Evolutionary conservation across 352 stramenopile species (phyloP).

Genomic region (Pythium pyrilobum): DNA sequence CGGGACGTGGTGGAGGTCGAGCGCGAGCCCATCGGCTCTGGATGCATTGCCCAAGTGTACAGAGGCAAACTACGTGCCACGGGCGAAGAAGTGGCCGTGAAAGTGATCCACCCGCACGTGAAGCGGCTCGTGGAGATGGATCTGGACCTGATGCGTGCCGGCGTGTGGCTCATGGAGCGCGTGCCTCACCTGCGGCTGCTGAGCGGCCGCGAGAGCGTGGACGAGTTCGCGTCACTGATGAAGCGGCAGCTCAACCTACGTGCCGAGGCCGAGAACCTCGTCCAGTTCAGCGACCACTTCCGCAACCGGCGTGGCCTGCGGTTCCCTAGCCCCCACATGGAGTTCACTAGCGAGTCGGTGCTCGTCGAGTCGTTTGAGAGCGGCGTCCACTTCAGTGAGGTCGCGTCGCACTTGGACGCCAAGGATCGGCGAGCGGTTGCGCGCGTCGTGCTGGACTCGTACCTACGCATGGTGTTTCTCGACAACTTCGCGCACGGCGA

Average conservation of each 20-base stretch:
- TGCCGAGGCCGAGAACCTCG: conserved; percentile 87
- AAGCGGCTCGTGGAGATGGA: conserved; percentile 85
- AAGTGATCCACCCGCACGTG: conserved; percentile 92
- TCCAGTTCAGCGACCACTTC: conserved; percentile 78
- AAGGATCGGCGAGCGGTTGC: conserved; percentile 60
- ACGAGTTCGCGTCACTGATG: conserved; percentile 87
- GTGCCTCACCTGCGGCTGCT: conserved; percentile 64
- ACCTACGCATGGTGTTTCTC: conserved; percentile 94
- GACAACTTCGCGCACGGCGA: conserved; percentile 95
- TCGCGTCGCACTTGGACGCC: conserved; percentile 38
- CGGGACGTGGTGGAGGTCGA: conserved; percentile 46
- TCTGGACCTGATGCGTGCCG: conserved; percentile 68
- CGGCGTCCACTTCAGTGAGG: conserved; percentile 69
- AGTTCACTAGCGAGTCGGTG: conserved; percentile 74
- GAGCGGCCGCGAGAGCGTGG: conserved; percentile 70
- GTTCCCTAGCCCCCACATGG: conserved; percentile 73
- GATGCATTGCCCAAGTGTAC: conserved; percentile 95
- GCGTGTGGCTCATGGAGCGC: conserved; percentile 58
- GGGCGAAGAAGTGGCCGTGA: conserved; percentile 82
- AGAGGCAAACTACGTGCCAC: conserved; percentile 61
- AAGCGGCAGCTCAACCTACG: conserved; percentile 89
- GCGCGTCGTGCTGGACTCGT: conserved; percentile 79
- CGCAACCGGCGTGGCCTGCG: conserved; percentile 42
- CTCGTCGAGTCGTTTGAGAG: conserved; percentile 90
- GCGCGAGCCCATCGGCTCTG: conserved; percentile 76